Conservation (phyloP, 140 eudicot genomes). For the Cichorium intybus region DNA sequence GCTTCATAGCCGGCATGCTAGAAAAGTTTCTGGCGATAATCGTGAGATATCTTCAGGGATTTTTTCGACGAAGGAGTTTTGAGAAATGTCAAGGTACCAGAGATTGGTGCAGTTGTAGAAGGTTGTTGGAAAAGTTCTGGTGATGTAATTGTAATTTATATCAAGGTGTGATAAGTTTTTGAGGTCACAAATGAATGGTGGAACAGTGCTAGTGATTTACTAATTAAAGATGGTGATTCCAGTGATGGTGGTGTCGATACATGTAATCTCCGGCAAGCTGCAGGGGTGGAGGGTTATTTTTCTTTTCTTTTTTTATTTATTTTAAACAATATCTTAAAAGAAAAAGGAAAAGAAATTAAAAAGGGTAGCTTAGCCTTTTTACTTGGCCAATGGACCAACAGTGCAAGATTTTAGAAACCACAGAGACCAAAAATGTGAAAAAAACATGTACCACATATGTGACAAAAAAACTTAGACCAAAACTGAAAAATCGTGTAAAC, state of each 20-base stretch:
- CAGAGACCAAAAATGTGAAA: too few species aligned
- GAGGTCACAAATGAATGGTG: constrained; percentile 70
- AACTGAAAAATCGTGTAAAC: too few species aligned
- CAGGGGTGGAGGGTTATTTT: too few species aligned
- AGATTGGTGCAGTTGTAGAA: constrained; percentile 76
- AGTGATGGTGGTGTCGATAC: constrained; percentile 47
- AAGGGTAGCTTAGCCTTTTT: too few species aligned
- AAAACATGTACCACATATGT: too few species aligned
- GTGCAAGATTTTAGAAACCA: too few species aligned
- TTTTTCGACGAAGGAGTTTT: constrained; percentile 47
- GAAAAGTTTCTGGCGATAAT: constrained; percentile 41
- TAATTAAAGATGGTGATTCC: constrained; percentile 20
- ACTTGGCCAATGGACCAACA: too few species aligned
- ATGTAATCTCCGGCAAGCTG: constrained; percentile 71
- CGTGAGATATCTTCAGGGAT: constrained; percentile 50
- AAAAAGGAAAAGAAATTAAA: too few species aligned
- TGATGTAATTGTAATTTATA: constrained; percentile 39
- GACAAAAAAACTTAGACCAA: too few species aligned
- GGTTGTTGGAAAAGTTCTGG: constrained; percentile 52
- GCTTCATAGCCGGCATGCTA: constrained; percentile 44
- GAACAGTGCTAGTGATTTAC: constrained; percentile 40
- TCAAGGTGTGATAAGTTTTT: constrained; percentile 57
- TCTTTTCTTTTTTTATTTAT: too few species aligned
- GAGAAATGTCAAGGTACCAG: constrained; percentile 52
- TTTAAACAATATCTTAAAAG: too few species aligned